Evolutionary conservation across 2,329 filamentous ascomycete genomes (phyloP), one percentile per base, ranked within the genome.

Genomic region (Monosporascus sp.): DNA sequence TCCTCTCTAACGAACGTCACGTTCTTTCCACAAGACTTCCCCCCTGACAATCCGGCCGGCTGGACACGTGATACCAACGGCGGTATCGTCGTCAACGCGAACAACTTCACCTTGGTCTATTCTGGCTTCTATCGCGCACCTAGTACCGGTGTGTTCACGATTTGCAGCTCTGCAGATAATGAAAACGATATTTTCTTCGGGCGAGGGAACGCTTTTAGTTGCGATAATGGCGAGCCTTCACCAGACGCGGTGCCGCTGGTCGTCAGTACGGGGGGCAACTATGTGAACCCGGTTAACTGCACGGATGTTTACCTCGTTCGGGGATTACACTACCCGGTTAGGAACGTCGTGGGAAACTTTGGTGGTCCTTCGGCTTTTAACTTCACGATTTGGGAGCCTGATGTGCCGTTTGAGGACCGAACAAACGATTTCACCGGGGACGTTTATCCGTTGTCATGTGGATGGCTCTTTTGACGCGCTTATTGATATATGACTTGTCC

Each of bases 71-170:
- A 34, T 16, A 50, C 49, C 38, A 50, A 50, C 37, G 49, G 49
- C 24, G 40, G 40, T 27, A 36, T 50, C 24, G 27, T 20, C 22
- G 49, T 50, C 38, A 41, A 50, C 49, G 49, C 49, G 17, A 50
- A 50, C 49, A 50, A 50, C 40, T 50, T 50, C 40, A 50, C 49
- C 17, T 41, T 50, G 38, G 49, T 50, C 7, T 50, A 50, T 31
- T 44, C 49, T 7, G 49, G 49, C 24, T 50, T 27, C 40, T 50
- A 50, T 31, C 34, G 40, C 5, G 49, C 49, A 36, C 49, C 49
- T 16, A 19, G 24, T 24, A 41, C 49, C 7, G 49, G 49, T 4
- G 37, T 41, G 9, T 50, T 44, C 49, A 45, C n/a, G 27, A 19
- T 50, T 5, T 50, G 49, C 49, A 31, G 26, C 16, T 44, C 49